These are phyloP conservation scores for Penicillium coprophilum DNA, from an alignment of 495 filamentous ascomycete species.

Conservation along the genomic window DNA sequence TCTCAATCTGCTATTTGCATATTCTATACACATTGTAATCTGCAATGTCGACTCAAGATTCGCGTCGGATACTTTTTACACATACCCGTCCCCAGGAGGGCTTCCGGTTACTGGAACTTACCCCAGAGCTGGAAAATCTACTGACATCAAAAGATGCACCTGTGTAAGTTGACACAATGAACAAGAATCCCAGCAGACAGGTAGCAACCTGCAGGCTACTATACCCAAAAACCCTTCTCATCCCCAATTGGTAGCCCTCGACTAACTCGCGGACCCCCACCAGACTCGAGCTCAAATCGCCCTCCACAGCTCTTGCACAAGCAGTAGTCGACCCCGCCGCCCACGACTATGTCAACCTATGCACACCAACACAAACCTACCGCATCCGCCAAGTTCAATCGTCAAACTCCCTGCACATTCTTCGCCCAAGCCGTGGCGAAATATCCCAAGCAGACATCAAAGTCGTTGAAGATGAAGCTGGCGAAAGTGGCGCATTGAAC, in stretches of 20 bases:
- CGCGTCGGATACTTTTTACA: constrained; percentile 62
- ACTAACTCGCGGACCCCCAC: constrained; percentile 27
- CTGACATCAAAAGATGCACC: constrained; percentile 61
- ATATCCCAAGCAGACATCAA: constrained; percentile 33
- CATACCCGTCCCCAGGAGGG: constrained; percentile 58
- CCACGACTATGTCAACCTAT: constrained; percentile 68
- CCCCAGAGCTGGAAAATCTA: constrained; percentile 66
- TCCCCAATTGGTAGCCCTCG: not conserved
- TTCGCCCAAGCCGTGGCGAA: constrained; percentile 50
- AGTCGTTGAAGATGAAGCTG: constrained; percentile 28
- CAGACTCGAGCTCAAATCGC: constrained; percentile 68
- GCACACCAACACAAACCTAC: constrained; percentile 67
- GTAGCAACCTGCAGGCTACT: not conserved
- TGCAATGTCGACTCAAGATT: constrained; percentile 60
- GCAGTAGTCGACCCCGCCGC: constrained; percentile 34
- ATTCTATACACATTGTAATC: not conserved
- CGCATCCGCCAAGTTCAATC: constrained; percentile 86
- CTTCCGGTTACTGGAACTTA: constrained; percentile 79
- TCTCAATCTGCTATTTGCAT: not conserved
- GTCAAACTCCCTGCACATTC: constrained; percentile 79
- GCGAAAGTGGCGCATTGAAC: constrained; percentile 31
- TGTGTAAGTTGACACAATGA: constrained; percentile 49
- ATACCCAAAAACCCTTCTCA: not conserved
- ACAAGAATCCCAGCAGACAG: not conserved
- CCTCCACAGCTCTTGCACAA: constrained; percentile 27